A percentile compares a stretch with the other conserved stretches of the same genome.
Conservation (phyloP, 169 alveolate genomes). For the Plasmodium malariae region DNA sequence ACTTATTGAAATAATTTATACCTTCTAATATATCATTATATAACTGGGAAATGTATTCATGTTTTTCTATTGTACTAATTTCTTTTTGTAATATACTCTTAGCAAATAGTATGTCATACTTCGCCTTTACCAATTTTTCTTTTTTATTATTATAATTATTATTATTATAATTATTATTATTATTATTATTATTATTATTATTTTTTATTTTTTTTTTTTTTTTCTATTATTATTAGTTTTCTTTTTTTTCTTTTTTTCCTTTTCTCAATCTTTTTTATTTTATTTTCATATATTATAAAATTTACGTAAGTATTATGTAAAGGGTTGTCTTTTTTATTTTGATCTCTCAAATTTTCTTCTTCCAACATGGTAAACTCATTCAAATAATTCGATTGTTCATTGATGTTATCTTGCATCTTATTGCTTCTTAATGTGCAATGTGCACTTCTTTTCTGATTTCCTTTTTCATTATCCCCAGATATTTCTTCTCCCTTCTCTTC, state of each 20-base stretch:
- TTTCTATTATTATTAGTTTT: conserved; percentile 15
- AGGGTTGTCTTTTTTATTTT: neutral
- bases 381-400: too few relatives aligned
- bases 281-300: conserved; percentile 51
- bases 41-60: conserved; percentile 15
- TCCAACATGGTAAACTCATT: too few relatives aligned
- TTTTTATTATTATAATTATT: neutral
- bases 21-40: conserved; percentile 45
- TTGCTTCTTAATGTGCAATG: neutral
- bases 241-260: conserved; percentile 11
- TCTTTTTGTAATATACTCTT: neutral
- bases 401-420: too few relatives aligned
- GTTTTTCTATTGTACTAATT: conserved; percentile 11
- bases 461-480: neutral
- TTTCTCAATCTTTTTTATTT: conserved; percentile 38
- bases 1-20: conserved; percentile 30
- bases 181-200: neutral
- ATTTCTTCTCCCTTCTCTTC: neutral
- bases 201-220: conserved; percentile 1
- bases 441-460: neutral
- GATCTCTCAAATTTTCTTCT: neutral
- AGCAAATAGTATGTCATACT: conserved; percentile 3
- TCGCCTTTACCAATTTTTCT: neutral
- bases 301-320: conserved; percentile 35
- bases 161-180: neutral